Percentiles rank a stretch among this genome's conserved stretches.
phyloP scores from a whole-genome alignment of 768 basidiomycete genomes.

The Candolleomyces eurysporus region DNA sequence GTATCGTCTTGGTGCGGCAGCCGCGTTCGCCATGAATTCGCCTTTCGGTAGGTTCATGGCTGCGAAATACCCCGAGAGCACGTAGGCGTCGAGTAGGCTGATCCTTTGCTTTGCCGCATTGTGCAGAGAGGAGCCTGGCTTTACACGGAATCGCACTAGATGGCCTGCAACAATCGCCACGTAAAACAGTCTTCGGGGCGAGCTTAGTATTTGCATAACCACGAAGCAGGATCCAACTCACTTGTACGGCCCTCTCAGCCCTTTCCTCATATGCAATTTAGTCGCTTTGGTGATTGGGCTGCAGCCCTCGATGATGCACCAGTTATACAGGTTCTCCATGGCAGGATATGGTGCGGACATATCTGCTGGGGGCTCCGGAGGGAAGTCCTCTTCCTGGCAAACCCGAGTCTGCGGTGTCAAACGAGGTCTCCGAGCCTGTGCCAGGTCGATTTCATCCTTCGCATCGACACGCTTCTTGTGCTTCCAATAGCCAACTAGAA shows the following conservation, averaged over 20 bases:
- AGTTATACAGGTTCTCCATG: constrained; percentile 72
- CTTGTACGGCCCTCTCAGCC: constrained; percentile 76
- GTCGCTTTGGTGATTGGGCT: constrained; percentile 72
- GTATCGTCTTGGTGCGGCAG: constrained; percentile 68
- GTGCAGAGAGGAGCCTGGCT: constrained; percentile 56
- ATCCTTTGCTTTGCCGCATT: constrained; percentile 53
- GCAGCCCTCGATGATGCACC: constrained; percentile 84
- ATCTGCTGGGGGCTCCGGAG: constrained; percentile 53
- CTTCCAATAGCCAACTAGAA: constrained; percentile 77
- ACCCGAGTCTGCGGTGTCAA: constrained; percentile 56
- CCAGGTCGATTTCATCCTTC: constrained; percentile 76
- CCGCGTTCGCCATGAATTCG: constrained; percentile 57
- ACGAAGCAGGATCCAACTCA: constrained; percentile 34
- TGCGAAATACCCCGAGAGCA: constrained; percentile 85
- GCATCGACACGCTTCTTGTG: constrained; percentile 74
- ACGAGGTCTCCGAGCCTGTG: constrained; percentile 55
- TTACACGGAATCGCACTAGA: constrained; percentile 69
- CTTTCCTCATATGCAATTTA: constrained; percentile 68
- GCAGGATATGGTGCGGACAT: constrained; percentile 54
- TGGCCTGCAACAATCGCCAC: constrained; percentile 75
- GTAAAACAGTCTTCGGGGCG: constrained; percentile 54
- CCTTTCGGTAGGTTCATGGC: constrained; percentile 60
- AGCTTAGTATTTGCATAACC: constrained; percentile 1
- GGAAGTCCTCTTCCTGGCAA: constrained; percentile 36
- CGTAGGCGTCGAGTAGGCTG: constrained; percentile 70